Evolutionary conservation across 164 flowering plant species (phyloP).

Genomic region (Sedum album): DNA sequence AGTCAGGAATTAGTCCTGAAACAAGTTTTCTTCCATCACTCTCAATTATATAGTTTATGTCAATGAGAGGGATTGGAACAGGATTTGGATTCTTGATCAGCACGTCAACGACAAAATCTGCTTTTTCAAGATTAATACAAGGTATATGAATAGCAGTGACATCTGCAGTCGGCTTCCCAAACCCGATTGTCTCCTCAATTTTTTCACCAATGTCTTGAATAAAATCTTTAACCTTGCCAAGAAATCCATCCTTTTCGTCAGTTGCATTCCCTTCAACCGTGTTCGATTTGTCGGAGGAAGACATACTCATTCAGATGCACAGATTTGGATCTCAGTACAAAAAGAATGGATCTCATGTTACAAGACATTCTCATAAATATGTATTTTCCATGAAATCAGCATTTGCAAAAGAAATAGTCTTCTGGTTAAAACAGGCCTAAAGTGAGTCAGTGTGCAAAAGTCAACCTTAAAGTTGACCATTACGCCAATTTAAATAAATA

Average conservation of each 20-base stretch:
- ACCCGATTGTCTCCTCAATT: slow-evolving; percentile 67
- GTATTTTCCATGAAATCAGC: too few species aligned
- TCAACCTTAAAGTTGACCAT: too few species aligned
- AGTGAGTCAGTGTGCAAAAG: too few species aligned
- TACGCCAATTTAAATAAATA: too few species aligned
- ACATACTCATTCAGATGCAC: slow-evolving; percentile 41
- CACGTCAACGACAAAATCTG: slow-evolving; percentile 49
- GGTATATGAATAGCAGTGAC: slow-evolving; percentile 67
- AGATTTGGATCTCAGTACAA: too few species aligned
- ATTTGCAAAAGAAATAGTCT: too few species aligned
- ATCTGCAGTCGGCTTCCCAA: slow-evolving; percentile 86
- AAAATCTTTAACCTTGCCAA: slow-evolving; percentile 69
- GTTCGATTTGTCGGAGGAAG: slow-evolving; percentile 55
- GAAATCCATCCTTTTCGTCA: slow-evolving; percentile 49
- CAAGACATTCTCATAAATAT: too few species aligned
- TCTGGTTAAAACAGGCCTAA: too few species aligned
- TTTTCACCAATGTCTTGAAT: slow-evolving; percentile 77
- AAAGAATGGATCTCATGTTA: too few species aligned
- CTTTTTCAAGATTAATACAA: slow-evolving; percentile 35
- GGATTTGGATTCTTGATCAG: slow-evolving; percentile 83
- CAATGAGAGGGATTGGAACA: slow-evolving; percentile 73
- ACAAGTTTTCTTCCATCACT: slow-evolving; percentile 79
- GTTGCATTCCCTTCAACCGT: slow-evolving; percentile 47
- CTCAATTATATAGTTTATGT: slow-evolving; percentile 72
- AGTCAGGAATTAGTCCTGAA: slow-evolving; percentile 81